Percentiles rank a stretch among this genome's conserved stretches.
Evolutionary conservation across 1,139 yeast genomes (phyloP).

Genomic region (Candida gigantensis): DNA sequence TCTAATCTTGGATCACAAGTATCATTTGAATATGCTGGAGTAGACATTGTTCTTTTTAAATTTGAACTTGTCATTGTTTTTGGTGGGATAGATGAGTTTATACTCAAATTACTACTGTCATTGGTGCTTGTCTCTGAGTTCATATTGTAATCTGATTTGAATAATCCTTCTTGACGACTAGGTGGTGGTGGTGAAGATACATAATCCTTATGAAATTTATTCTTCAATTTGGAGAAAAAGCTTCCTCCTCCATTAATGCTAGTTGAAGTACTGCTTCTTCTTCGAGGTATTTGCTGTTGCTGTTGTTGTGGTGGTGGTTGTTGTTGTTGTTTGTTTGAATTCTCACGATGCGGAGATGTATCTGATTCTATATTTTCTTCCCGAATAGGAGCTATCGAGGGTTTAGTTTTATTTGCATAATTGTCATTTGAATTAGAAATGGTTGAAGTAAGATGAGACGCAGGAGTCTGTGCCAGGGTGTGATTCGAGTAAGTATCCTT

Average conservation of each 20-base stretch:
- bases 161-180: slow-evolving; percentile 5
- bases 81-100: slow-evolving; percentile 3
- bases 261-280: slow-evolving; percentile 23
- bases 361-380: slow-evolving; percentile 24
- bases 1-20: slow-evolving; percentile 54
- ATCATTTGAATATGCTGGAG: slow-evolving; percentile 16
- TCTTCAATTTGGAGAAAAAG: slow-evolving; percentile 40
- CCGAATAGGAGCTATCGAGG: slow-evolving; percentile 36
- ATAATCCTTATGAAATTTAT: slow-evolving; percentile 29
- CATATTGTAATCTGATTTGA: slow-evolving; percentile 14
- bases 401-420: slow-evolving; percentile 32
- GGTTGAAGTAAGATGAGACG: slow-evolving; percentile 29
- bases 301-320: neutral
- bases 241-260: slow-evolving; percentile 32
- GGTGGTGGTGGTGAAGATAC: slow-evolving; percentile 9
- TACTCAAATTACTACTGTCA: slow-evolving; percentile 2
- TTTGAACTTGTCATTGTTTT: slow-evolving; percentile 2
- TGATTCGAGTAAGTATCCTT: neutral
- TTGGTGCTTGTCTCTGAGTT: slow-evolving; percentile 7
- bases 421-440: slow-evolving; percentile 40
- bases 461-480: slow-evolving; percentile 16
- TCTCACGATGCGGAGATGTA: slow-evolving; percentile 3
- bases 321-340: neutral
- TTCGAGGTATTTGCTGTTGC: slow-evolving; percentile 16
- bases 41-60: slow-evolving; percentile 19